phyloP scores from a whole-genome alignment of 2,329 filamentous ascomycete genomes.

The Colletotrichum paranaense region DNA sequence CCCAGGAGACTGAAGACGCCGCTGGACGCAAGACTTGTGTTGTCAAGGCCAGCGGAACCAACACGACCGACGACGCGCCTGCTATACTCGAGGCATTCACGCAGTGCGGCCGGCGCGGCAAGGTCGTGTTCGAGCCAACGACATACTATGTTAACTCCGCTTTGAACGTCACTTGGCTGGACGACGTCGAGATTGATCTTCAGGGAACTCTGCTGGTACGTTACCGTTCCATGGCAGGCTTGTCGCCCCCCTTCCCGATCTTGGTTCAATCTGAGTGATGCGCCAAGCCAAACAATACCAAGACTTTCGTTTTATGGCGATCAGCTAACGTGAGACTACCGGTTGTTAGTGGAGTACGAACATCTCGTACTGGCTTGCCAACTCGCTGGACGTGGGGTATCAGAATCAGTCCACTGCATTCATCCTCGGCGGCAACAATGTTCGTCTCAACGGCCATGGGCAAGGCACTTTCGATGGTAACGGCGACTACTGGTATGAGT shows the following conservation, averaged over 20 bases:
- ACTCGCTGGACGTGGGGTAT: slow-evolving; percentile 56
- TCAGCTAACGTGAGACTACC: not conserved
- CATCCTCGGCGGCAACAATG: slow-evolving; percentile 58
- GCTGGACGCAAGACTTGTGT: slow-evolving; percentile 39
- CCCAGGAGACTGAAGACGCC: not conserved
- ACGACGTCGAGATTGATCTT: slow-evolving; percentile 20
- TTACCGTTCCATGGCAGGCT: slow-evolving; percentile 3
- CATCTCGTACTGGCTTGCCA: slow-evolving; percentile 56
- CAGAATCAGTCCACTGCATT: slow-evolving; percentile 60
- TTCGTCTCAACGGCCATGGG: slow-evolving; percentile 56
- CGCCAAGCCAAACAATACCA: not conserved
- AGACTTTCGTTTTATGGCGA: not conserved
- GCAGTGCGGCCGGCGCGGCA: slow-evolving; percentile 40
- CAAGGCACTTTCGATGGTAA: slow-evolving; percentile 62
- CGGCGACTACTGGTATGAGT: slow-evolving; percentile 63
- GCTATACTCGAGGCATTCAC: slow-evolving; percentile 46
- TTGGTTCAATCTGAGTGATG: not conserved
- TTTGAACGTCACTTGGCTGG: slow-evolving; percentile 6
- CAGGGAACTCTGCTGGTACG: slow-evolving; percentile 4
- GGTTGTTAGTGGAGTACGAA: slow-evolving; percentile 47
- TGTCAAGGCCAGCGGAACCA: slow-evolving; percentile 38
- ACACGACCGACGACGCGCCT: slow-evolving; percentile 44
- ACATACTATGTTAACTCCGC: slow-evolving; percentile 45
- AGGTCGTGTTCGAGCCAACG: slow-evolving; percentile 45
- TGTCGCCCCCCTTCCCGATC: fast-evolving